Evolutionary conservation across 1,139 yeast genomes (phyloP), one percentile per base, ranked within the genome.

Genomic region (Yamadazyma triangularis): DNA sequence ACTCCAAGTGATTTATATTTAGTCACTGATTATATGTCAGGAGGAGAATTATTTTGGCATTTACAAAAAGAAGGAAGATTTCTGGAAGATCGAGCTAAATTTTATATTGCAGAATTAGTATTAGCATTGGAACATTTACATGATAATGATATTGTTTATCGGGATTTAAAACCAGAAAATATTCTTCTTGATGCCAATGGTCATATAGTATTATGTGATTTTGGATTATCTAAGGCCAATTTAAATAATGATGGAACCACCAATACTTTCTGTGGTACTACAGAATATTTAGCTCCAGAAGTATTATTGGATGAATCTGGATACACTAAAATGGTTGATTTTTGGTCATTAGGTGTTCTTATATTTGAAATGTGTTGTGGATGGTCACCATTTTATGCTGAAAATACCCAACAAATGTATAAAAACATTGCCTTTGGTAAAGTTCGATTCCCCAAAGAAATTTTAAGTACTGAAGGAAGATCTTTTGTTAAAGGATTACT

Each of bases 301-400:
- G 82, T 83, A 11, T 63, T 83, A 39, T 61, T 83, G 31, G 91
- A 83, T 56, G 97, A 91, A 57, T 67, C 81, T 23, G 93, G 93
- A 20, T 83, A 83, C 56, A 82, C 91, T 22, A 81, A 82, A 51
- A 82, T 82, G 91, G 91, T 83, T 47, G 93, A 83, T 57, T 83
- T 82, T 47, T 83, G 93, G 93, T 80, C 89, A 2, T 60, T 83
- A 36, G 93, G 93, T 39, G 91, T 83, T 7, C 64, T 83, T 37
- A 81, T 83, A 27, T 83, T 83, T 55, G 93, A 83, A 58, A 82
- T 83, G 91, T 81, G 96, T 58, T 91, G 97, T 62, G 98, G 98
- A 25, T 91, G 97, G 97, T 84, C 95, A n/a, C 98, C 98, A 33
- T 91, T 91, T 56, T 89, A 87, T 53, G 97, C 97, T 25, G 96